Base-by-base conservation (phyloP, 768 basidiomycete species). In the Pleurotus sapidus region DNA sequence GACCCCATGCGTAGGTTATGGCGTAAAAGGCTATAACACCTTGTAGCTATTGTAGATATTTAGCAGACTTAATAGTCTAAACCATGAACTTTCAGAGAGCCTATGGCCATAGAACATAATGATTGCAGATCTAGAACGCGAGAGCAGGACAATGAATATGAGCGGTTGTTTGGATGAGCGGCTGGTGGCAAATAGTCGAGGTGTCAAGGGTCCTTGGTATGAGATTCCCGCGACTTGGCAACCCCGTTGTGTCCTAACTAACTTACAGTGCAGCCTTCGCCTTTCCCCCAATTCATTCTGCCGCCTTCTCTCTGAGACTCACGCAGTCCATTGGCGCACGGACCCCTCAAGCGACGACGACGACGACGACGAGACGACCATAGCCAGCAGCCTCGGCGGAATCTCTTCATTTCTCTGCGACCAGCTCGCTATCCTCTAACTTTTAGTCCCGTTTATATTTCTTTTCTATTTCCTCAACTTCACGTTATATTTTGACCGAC, bases 361-460 rank as follows among this genome's bases (percentile, higher is more conserved):
- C 17, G 53, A 24, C n/a, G 46, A 56, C 43, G 55, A 45, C 55
- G 56, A 46, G 20, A 48, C 56, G 17, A 56, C 45, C 45, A 38
- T 46, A 51, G 17, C 27, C 42, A 27, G 9, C 40, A 23, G 7
- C 30, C 30, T 58, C 24, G 38, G 56, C 46, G 30, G 15, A 49
- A 43, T 62, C 47, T 42, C 55, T 18, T 24, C 43, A 17, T 39
- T 46, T 45, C 46, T 14, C 30, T 56, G 55, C 55, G 55, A 46
- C 55, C 55, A 56, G 55, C 55, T 56, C 55, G 55, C 55, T 56
- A 18, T 56, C 39, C 23, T 45, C 25, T 38, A 30, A 24, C 25
- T 24, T 46, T 53, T 50, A 50, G 49, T 45, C 49, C n/a, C 20
- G 53, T 55, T 45, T 42, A 45, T 45, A 37, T 34, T 56, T 56